Evolutionary conservation across 2,329 filamentous ascomycete genomes (phyloP).

Genomic region (Fusarium haematococcum): DNA sequence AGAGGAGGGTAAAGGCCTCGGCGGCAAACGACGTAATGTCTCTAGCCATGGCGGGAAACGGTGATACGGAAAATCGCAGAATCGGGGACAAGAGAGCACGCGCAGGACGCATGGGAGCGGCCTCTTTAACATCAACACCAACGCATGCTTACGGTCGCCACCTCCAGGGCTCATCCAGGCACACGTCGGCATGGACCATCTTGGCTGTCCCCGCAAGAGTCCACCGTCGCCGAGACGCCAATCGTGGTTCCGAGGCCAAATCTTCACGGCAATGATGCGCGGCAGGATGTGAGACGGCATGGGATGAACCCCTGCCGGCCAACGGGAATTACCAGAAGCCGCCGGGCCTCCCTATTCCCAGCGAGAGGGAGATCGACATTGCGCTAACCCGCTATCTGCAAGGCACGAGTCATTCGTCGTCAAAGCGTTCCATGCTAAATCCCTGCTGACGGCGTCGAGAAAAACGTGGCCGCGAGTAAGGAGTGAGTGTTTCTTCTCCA

Average conservation of each 20-base stretch:
- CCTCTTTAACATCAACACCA: conserved; percentile 3
- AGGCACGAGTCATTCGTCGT: conserved; percentile 6
- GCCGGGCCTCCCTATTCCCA: neutral
- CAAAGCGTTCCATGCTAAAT: neutral
- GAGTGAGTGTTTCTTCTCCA: neutral
- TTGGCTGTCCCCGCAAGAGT: neutral
- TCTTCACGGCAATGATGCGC: neutral
- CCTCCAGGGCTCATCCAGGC: conserved; percentile 5
- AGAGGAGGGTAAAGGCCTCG: conserved; percentile 57
- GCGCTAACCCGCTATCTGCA: neutral
- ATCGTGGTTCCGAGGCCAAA: neutral
- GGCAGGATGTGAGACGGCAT: neutral
- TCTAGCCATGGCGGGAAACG: conserved; percentile 5
- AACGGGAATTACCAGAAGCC: neutral
- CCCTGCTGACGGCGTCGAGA: neutral
- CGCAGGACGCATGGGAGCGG: neutral
- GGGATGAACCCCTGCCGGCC: neutral
- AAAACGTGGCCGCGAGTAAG: neutral
- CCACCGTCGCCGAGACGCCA: neutral
- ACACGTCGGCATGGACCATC: neutral
- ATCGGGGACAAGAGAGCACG: neutral
- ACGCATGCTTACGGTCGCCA: neutral
- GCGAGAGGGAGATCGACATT: conserved; percentile 3
- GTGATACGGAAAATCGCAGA: neutral
- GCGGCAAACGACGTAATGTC: conserved; percentile 25